Evolutionary conservation across 352 stramenopile genomes (phyloP).

Genomic region (Phytophthora pisi): DNA sequence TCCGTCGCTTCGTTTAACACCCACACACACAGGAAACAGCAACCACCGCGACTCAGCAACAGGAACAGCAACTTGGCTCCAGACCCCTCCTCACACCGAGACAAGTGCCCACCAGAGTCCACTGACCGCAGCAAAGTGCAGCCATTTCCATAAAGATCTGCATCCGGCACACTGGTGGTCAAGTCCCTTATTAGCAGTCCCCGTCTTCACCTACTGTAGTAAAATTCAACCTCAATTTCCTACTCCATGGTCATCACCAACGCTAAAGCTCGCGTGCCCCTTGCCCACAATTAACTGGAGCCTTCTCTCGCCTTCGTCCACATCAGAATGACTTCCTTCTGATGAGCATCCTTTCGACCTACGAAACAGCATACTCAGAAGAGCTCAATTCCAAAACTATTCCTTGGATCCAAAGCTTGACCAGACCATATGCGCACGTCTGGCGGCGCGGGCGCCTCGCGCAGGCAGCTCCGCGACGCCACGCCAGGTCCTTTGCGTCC

Average conservation of each 20-base stretch:
- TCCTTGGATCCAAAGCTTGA: conserved; percentile 20
- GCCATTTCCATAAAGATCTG: conserved; percentile 12
- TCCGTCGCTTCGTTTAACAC: conserved; percentile 15
- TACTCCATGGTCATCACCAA: not conserved
- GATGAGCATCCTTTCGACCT: conserved; percentile 4
- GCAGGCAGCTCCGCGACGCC: conserved; percentile 14
- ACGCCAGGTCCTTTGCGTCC: conserved; percentile 3
- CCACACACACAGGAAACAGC: conserved; percentile 1
- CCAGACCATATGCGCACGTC: conserved; percentile 19
- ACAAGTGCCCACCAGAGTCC: not conserved
- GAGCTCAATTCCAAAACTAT: conserved; percentile 1
- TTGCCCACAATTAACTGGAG: not conserved
- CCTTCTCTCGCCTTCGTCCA: not conserved
- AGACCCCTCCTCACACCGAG: not conserved
- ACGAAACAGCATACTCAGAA: conserved; percentile 20
- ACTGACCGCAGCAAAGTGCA: not conserved
- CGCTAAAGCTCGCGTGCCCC: not conserved
- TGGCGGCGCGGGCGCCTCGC: conserved; percentile 13
- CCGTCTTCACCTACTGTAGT: not conserved
- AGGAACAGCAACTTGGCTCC: not conserved
- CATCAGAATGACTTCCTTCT: conserved; percentile 9
- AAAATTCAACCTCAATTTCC: not conserved
- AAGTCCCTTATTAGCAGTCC: not conserved
- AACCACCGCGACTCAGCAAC: not conserved
- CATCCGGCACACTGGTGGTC: not conserved